Base-by-base conservation (phyloP, 148 eudicot species). In the Vaccinium myrtillus region DNA sequence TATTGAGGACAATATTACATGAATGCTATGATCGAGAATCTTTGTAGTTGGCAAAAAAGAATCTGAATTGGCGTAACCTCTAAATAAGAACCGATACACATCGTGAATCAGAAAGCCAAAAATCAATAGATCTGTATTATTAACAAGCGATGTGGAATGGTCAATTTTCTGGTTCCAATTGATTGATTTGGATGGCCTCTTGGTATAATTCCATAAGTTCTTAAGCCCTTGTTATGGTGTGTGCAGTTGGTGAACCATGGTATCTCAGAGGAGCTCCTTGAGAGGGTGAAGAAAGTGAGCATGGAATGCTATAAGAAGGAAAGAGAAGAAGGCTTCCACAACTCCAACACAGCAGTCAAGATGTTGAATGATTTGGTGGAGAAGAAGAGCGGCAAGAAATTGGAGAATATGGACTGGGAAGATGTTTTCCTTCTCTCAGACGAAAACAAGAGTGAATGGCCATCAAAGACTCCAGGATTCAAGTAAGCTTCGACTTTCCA, bases 191-290 rank as follows among this genome's bases (percentile, higher is more conserved):
- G n/a, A 58, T 18, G 9, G n/a, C 21, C 63, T 58, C n/a, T 58
- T 59, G 21, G 67, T 59, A 19, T 59, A n/a, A 59, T 59, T 59
- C 23, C 25, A n/a, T 0, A 65, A 67, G 25, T 23, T 16, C 36
- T 67, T 25, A 67, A 67, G 71, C 32, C 16, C 5, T 65, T 65
- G 71, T 67, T 67, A 3, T 67, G 73, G 16, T 12, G 73, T 1
- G 39, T 84, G 83, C 90, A 96, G 98, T 79, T 96, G 91, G 93
- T 93, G 87, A 96, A 96, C 61, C 98, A 96, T 87, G 98, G 98
- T 85, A 91, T 96, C 67, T 54, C 98, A 15, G 94, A 88, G 86
- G 95, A 96, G 88, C 93, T 96, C 48, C 88, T 96, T 2, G 96
- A 91, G 87, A 90, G 89, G 89, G 98, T 96, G 88, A 96, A 96